Base-by-base conservation (phyloP, 2,329 filamentous ascomycete genomes). In the Penicillium freii region DNA sequence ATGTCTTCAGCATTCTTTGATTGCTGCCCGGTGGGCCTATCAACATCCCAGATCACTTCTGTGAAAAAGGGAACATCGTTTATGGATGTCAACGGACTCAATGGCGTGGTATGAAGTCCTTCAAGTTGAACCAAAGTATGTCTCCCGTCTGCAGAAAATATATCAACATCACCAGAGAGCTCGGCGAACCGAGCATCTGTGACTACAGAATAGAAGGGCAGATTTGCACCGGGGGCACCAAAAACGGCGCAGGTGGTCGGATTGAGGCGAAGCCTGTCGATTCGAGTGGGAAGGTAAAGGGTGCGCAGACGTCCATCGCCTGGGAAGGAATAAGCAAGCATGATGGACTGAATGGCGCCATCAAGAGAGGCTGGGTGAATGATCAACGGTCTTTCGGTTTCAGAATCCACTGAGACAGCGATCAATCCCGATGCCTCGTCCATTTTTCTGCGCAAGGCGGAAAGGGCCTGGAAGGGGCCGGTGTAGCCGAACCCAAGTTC, bases 401-500 rank as follows among this genome's bases (percentile, higher is more conserved):
- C 48, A 2, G 57, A 46, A 3, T 17, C 25, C 3, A 34, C 27
- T 21, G 62, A 60, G 13, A 65, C 58, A 7, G 54, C 49, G 23
- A 69, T 66, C 3, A 45, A 43, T 3, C 66, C 66, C 0, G 48
- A 56, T 5, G 66, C 62, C 44, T 64, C 59, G 21, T 68, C 62
- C 55, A 66, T 63, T 10, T 54, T 62, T 19, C 66, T 60, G 13
- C 48, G 56, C 13, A 67, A 29, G 2, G 19, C 46, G 5, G 58
- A 60, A 15, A 70, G 54, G 5, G 60, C 54, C 13, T 56, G 54
- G 58, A 71, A 71, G 11, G 64, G 57, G 2, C 61, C 64, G 1
- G 61, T 62, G 34, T 71, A 73, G 6, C 62, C 62, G 38, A 69
- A 70, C 8, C 70, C 71, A 25, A 69, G 55, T 0, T 66, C 47